phyloP scores from a whole-genome alignment of 2,329 filamentous ascomycete genomes.

The Phialophora macrospora region DNA sequence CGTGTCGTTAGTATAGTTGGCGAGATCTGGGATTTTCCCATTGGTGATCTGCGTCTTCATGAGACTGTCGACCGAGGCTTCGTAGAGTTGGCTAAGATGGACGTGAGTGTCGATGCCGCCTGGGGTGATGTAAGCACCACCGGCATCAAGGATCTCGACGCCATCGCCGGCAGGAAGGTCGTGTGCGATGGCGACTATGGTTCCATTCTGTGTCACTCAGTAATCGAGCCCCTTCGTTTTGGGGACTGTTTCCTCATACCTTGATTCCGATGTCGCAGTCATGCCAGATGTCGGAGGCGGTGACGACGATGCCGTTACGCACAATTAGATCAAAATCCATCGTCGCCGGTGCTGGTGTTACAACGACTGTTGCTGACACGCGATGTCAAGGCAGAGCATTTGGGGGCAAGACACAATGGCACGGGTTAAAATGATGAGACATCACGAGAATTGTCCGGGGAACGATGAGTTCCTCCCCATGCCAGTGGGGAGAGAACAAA shows the following conservation, averaged over 20 bases:
- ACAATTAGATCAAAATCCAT: conserved; percentile 41
- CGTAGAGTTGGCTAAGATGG: conserved; percentile 51
- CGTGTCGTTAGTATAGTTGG: conserved; percentile 45
- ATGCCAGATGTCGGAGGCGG: conserved; percentile 52
- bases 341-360: too few species aligned
- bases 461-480: too few species aligned
- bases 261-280: conserved; percentile 54
- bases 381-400: too few species aligned
- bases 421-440: too few species aligned
- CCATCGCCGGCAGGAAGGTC: conserved; percentile 44
- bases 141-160: conserved; percentile 51
- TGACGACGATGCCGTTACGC: conserved; percentile 51
- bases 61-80: conserved; percentile 18
- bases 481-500: too few species aligned
- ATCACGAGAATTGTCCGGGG: too few species aligned
- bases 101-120: conserved; percentile 58
- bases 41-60: conserved; percentile 34
- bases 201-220: too few species aligned
- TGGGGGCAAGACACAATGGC: too few species aligned
- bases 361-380: too few species aligned
- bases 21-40: conserved; percentile 20
- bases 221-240: conserved; percentile 27
- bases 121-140: conserved; percentile 41
- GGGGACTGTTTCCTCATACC: conserved; percentile 37
- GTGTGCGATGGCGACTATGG: too few species aligned